A percentile compares a stretch with the other conserved stretches of the same genome.
These are phyloP conservation scores for Tremella fuciformis DNA, from an alignment of 768 basidiomycete species.

Conservation along the genomic window DNA sequence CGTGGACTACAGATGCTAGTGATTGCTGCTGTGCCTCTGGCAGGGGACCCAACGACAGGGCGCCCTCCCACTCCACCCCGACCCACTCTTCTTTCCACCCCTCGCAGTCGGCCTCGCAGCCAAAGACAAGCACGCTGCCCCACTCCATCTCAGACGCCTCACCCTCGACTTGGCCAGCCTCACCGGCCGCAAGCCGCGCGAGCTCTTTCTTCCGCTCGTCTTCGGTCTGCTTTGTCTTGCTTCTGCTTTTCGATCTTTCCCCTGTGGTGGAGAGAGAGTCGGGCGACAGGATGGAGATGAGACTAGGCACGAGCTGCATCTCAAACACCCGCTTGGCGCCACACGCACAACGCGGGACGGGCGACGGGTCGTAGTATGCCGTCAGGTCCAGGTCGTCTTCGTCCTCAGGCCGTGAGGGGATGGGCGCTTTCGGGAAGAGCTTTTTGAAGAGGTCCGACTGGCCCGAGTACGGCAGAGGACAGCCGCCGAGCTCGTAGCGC, in stretches of 20 bases:
- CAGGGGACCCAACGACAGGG: conserved; percentile 2
- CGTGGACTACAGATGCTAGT: too few relatives aligned
- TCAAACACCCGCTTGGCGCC: conserved; percentile 72
- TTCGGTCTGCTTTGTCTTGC: conserved; percentile 56
- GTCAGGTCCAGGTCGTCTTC: conserved; percentile 35
- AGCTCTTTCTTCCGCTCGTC: conserved; percentile 68
- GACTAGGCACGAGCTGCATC: conserved; percentile 89
- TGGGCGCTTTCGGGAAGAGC: conserved; percentile 65
- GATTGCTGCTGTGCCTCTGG: neutral
- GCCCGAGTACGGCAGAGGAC: conserved; percentile 78
- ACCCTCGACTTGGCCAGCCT: conserved; percentile 18
- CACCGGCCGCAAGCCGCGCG: conserved; percentile 56
- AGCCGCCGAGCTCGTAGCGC: conserved; percentile 82
- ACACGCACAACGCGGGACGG: conserved; percentile 71
- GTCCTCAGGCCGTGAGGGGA: conserved; percentile 27
- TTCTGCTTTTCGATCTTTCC: conserved; percentile 18
- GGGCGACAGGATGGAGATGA: conserved; percentile 70
- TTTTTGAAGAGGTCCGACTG: conserved; percentile 64
- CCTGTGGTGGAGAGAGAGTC: conserved; percentile 36
- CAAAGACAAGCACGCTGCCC: conserved; percentile 88
- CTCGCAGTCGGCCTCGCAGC: conserved; percentile 73
- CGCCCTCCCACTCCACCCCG: conserved; percentile 49
- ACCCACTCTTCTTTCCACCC: conserved; percentile 50
- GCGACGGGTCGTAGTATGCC: conserved; percentile 57
- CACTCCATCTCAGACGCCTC: conserved; percentile 74